Evolutionary conservation across 345 rosid species (phyloP).

Genomic region (Xanthoceras sorbifolium): DNA sequence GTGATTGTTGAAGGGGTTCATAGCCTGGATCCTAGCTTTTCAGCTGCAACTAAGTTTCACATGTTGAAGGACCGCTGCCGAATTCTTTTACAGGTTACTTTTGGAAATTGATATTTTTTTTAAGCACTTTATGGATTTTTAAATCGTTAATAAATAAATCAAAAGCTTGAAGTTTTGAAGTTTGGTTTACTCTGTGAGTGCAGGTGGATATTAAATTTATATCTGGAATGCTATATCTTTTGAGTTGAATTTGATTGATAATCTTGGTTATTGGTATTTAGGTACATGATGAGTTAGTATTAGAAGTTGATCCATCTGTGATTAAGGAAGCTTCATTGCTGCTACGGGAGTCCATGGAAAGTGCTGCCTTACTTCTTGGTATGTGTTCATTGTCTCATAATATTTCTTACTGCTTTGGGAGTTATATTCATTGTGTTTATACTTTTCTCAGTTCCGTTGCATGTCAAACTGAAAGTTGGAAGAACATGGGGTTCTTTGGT

Average conservation of each 20-base stretch:
- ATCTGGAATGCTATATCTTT: slow-evolving; percentile 2
- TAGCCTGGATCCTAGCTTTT: slow-evolving; percentile 39
- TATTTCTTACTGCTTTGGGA: slow-evolving; percentile 11
- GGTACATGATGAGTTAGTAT: slow-evolving; percentile 94
- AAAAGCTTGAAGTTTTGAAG: background rate
- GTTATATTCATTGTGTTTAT: slow-evolving; percentile 10
- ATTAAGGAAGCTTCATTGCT: slow-evolving; percentile 73
- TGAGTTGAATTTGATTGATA: background rate
- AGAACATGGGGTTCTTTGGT: slow-evolving; percentile 93
- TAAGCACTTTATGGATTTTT: background rate
- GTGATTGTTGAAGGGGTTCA: slow-evolving; percentile 54
- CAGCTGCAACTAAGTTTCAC: slow-evolving; percentile 48
- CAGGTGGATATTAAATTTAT: background rate
- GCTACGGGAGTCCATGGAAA: slow-evolving; percentile 77
- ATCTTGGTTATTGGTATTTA: slow-evolving; percentile 23
- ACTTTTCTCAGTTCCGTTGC: slow-evolving; percentile 70
- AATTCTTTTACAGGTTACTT: slow-evolving; percentile 80
- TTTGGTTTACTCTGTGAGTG: slow-evolving; percentile 10
- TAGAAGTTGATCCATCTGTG: slow-evolving; percentile 78
- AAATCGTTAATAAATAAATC: background rate
- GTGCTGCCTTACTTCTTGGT: slow-evolving; percentile 77
- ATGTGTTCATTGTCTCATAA: slow-evolving; percentile 11
- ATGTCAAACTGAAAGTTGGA: slow-evolving; percentile 82
- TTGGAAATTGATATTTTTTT: background rate
- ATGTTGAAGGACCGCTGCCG: slow-evolving; percentile 75